phyloP scores from a whole-genome alignment of 2,329 filamentous ascomycete species.

The Myriosclerotinia curreyana region DNA sequence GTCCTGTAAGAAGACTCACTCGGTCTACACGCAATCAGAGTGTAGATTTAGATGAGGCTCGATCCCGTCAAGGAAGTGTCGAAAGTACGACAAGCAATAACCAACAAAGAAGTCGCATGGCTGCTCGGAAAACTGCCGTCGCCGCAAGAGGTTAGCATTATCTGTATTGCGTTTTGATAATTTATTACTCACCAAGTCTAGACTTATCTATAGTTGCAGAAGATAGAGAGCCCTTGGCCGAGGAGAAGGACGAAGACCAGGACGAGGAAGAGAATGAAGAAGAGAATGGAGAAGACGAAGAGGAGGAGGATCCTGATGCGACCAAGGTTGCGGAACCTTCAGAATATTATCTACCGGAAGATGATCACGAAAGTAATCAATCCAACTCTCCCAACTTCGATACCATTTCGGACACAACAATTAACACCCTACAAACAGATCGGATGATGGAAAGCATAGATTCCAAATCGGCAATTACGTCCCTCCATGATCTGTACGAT shows the following conservation, averaged over 20 bases:
- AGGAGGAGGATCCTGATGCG: conserved; percentile 18
- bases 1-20: conserved; percentile 27
- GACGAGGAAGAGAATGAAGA: conserved; percentile 21
- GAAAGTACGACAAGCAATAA: conserved; percentile 31
- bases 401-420: conserved; percentile 34
- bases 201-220: conserved; percentile 36
- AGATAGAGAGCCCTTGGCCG: conserved; percentile 21
- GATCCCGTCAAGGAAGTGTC: conserved; percentile 29
- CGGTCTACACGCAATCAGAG: conserved; percentile 43
- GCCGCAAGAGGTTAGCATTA: conserved; percentile 25
- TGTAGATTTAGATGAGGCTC: conserved; percentile 37
- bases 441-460: conserved; percentile 39
- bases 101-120: conserved; percentile 14
- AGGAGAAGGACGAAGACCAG: conserved; percentile 8
- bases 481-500: conserved; percentile 42
- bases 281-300: conserved; percentile 17
- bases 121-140: conserved; percentile 17
- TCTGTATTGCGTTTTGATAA: not conserved
- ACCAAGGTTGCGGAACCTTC: conserved; percentile 7
- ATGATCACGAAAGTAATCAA: not conserved
- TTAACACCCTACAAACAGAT: conserved; percentile 27
- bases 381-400: not conserved
- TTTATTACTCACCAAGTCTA: conserved; percentile 25
- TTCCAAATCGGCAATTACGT: conserved; percentile 40
- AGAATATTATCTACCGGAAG: not conserved